Evolutionary conservation across 106 monocot genomes (phyloP).

Genomic region (Dactylorhiza incarnata): DNA sequence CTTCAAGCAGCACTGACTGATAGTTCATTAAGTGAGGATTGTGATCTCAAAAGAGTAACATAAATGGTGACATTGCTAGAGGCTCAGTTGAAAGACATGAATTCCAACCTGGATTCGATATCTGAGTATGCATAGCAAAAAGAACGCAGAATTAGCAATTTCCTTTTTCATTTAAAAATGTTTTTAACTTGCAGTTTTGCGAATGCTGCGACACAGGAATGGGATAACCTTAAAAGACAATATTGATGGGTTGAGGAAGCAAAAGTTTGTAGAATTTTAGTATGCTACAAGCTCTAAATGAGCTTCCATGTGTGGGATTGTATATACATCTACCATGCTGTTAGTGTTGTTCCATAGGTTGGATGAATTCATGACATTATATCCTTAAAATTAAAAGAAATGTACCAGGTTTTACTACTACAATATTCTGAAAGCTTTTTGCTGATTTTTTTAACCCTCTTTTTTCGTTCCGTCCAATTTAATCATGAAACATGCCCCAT

Average conservation of each 20-base stretch:
- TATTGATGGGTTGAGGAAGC: conserved; percentile 93
- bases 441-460: not conserved
- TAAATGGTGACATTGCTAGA: conserved; percentile 86
- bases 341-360: conserved; percentile 35
- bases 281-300: not conserved
- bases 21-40: conserved; percentile 27
- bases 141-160: not conserved
- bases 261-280: conserved; percentile 24
- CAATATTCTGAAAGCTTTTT: not conserved
- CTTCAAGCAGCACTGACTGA: conserved; percentile 53
- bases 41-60: conserved; percentile 76
- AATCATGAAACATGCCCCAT: not conserved
- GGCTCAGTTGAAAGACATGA: conserved; percentile 95
- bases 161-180: conserved; percentile 2
- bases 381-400: conserved; percentile 94
- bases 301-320: not conserved
- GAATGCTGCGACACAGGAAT: conserved; percentile 70
- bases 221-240: conserved; percentile 84
- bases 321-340: not conserved
- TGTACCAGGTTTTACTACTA: conserved; percentile 75
- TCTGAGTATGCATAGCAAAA: conserved; percentile 51
- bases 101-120: conserved; percentile 91
- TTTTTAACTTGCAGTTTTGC: not conserved
- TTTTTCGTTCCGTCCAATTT: not conserved
- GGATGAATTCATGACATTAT: conserved; percentile 96